These are phyloP conservation scores for Camelina hispida DNA, from an alignment of 345 rosid genomes.

Conservation along the genomic window DNA sequence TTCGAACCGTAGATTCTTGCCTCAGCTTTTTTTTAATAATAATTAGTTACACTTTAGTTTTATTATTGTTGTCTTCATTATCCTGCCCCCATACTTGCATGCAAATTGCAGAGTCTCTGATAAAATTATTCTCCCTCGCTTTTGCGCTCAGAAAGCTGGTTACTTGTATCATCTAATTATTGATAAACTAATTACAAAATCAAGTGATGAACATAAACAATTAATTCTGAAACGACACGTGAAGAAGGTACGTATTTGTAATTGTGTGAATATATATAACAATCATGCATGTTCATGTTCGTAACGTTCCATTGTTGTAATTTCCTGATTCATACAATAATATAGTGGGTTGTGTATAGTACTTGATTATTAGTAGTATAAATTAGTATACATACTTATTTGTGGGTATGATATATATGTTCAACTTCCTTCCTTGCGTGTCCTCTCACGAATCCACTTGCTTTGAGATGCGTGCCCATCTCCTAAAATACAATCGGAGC, in stretches of 20 bases:
- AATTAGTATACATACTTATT: neutral
- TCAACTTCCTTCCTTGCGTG: constrained; percentile 30
- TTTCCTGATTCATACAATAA: neutral
- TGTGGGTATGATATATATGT: neutral
- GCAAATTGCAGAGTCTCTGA: constrained; percentile 31
- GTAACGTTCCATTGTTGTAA: constrained; percentile 9
- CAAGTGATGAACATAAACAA: constrained; percentile 20
- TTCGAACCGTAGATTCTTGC: neutral
- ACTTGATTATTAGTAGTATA: neutral
- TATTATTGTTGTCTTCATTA: constrained; percentile 29
- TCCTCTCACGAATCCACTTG: constrained; percentile 17
- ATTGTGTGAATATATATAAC: constrained; percentile 6
- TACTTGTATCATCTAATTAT: neutral
- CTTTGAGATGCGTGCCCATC: constrained; percentile 47
- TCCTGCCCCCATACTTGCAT: constrained; percentile 34
- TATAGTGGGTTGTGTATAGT: neutral
- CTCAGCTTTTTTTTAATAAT: neutral
- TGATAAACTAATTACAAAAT: neutral
- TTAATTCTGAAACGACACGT: constrained; percentile 7
- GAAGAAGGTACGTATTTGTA: constrained; percentile 9
- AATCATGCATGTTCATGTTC: neutral
- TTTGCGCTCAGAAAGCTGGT: constrained; percentile 25
- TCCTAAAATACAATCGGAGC: constrained; percentile 25
- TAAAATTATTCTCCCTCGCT: constrained; percentile 17
- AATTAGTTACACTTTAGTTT: constrained; percentile 3